Base-by-base conservation (phyloP, 225 moss, liverwort and hornwort species). In the Polytrichum formosum region DNA sequence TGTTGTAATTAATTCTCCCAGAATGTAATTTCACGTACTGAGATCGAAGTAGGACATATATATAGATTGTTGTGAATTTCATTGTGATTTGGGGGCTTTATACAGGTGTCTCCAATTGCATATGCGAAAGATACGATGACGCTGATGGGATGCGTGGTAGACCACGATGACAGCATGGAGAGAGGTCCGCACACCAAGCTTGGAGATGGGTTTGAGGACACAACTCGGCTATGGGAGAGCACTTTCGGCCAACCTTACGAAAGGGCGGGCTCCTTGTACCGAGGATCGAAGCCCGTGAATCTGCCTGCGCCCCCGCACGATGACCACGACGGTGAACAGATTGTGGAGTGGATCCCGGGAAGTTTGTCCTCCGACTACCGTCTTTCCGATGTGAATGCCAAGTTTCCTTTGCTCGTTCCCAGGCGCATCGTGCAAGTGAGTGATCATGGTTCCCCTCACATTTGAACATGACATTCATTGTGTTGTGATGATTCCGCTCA, bases 221-320 rank as follows among this genome's bases (percentile, higher is more conserved):
- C 92, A 56, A 78, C 77, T 18, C 76, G 56, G 4, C 80, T 95
- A 9, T 95, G 92, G 92, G 91, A 95, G 83, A 76, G 73, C 68
- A 93, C 88, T 6, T 95, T 91, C n/a, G 95, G 92, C 10, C 84
- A 84, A 56, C 88, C 95, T 28, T 95, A 95, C 64, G 91, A 95
- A 71, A 82, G 86, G 53, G 95, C 95, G 4, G 95, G 95, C 5
- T 79, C 92, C 55, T 84, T 95, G 92, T 93, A 84, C 68, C 77
- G 84, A 26, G 92, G 90, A 31, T 88, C 90, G 10, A 91, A 85
- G 33, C 84, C 91, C 0, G 86, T 90, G 3, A 84, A 80, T 64
- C 53, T 88, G 28, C 95, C 95, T 4, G 91, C 89, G 10, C 90
- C 95, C 17, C 85, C 83, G 31, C 80, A 85, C 53, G 89, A 85